These are phyloP conservation scores for Leonotis leonurus DNA, from an alignment of 257 asterid genomes.

Conservation along the genomic window DNA sequence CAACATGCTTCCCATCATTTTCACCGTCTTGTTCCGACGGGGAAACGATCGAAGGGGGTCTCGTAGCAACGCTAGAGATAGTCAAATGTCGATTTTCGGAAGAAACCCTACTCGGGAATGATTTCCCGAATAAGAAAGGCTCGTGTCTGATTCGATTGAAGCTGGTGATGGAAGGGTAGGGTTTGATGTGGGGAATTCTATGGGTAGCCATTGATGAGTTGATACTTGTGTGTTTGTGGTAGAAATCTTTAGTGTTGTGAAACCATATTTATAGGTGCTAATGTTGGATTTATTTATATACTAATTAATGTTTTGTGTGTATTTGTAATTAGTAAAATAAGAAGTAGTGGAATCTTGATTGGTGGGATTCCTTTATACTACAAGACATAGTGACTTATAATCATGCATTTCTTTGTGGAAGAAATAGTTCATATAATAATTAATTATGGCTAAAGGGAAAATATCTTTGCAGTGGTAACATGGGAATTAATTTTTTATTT, in stretches of 20 bases:
- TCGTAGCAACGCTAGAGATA: conserved; percentile 40
- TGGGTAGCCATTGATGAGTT: conserved; percentile 47
- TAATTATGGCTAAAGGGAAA: background rate
- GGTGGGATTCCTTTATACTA: conserved; percentile 43
- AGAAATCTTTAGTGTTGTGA: background rate
- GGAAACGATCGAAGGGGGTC: conserved; percentile 26
- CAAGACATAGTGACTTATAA: conserved; percentile 27
- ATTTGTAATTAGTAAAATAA: background rate
- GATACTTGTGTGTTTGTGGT: background rate
- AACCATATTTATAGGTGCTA: conserved; percentile 29
- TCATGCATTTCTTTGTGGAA: conserved; percentile 18
- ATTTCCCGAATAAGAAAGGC: conserved; percentile 12
- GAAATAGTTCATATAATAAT: conserved; percentile 6
- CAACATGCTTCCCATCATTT: conserved; percentile 41
- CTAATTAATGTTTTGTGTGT: too few species aligned
- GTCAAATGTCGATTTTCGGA: background rate
- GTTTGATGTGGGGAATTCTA: conserved; percentile 28
- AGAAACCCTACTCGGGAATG: background rate
- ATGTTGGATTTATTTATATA: background rate
- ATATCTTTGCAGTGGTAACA: background rate
- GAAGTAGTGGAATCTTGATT: conserved; percentile 40
- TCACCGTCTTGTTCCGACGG: conserved; percentile 20
- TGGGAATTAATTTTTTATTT: too few species aligned
- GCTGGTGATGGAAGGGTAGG: background rate
- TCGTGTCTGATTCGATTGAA: conserved; percentile 20